A percentile compares a stretch with the other conserved stretches of the same genome.
Evolutionary conservation across 176 grass and related monocot genomes (phyloP).

Genomic region (Lolium perenne): DNA sequence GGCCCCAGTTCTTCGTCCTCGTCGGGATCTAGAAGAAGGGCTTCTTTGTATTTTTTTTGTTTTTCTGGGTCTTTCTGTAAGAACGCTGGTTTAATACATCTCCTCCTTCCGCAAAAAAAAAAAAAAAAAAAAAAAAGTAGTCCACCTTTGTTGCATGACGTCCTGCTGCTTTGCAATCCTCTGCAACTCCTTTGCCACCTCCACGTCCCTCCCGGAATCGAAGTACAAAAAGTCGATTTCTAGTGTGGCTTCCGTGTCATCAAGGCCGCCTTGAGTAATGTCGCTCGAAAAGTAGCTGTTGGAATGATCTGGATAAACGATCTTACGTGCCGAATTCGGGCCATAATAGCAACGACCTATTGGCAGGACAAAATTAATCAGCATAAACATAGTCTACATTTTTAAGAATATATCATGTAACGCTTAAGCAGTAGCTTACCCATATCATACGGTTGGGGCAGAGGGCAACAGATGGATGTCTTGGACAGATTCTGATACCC

Average conservation of each 20-base stretch:
- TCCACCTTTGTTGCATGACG: neutral
- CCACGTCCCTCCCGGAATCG: neutral
- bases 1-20: too few species aligned
- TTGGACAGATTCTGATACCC: neutral
- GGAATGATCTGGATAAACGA: neutral
- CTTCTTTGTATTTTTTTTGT: too few species aligned
- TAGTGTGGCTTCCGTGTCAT: neutral
- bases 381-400: neutral
- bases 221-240: neutral
- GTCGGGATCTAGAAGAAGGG: too few species aligned
- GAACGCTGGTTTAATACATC: too few species aligned
- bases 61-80: too few species aligned
- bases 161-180: neutral
- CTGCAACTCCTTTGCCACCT: neutral
- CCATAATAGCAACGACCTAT: neutral
- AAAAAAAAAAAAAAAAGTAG: neutral
- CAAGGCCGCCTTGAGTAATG: neutral
- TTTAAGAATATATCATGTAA: neutral
- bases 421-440: neutral
- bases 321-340: neutral
- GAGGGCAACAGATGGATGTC: neutral
- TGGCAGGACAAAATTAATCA: neutral
- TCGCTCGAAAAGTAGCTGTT: neutral
- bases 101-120: too few species aligned
- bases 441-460: neutral